Percentiles rank a stretch among this genome's conserved stretches.
These are phyloP conservation scores for Schizochytrium sp. DNA, from an alignment of 108 stramenopile species.

Conservation along the genomic window DNA sequence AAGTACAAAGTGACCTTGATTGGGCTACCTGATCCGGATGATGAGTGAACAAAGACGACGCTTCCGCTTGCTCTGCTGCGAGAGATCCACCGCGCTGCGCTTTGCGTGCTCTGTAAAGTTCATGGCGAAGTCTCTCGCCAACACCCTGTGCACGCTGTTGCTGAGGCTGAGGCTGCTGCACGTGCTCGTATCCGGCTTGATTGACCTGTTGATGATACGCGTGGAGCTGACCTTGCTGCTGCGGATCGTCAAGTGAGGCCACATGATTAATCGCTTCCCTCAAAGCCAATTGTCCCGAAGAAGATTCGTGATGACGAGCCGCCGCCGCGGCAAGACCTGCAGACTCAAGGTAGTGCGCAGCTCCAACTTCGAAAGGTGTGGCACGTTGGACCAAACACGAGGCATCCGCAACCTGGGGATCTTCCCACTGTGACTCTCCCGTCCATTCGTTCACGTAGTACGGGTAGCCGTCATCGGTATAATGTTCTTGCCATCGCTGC, in stretches of 20 bases:
- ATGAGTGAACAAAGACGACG: no score
- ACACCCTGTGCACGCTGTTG: not conserved
- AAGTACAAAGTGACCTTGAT: no score
- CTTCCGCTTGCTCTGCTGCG: no score
- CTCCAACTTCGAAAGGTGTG: not conserved
- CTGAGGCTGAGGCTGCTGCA: no score
- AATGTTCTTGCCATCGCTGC: not conserved
- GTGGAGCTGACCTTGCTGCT: not conserved
- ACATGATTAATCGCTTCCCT: not conserved
- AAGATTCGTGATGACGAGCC: not conserved
- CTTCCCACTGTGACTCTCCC: constrained; percentile 2
- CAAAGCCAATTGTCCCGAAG: not conserved
- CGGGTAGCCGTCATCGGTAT: not conserved
- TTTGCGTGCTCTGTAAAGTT: not conserved
- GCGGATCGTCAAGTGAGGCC: not conserved
- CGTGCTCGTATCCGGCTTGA: no score
- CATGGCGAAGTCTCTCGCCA: not conserved
- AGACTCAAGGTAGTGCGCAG: not conserved
- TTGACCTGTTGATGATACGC: not conserved
- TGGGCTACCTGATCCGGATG: no score
- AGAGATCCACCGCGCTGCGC: not conserved
- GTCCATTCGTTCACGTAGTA: not conserved
- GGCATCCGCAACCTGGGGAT: not conserved
- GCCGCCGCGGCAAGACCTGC: not conserved
- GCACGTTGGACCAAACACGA: not conserved